These are phyloP conservation scores for Aegilops tauschii DNA, from an alignment of 176 grass and related monocot genomes.

Conservation along the genomic window DNA sequence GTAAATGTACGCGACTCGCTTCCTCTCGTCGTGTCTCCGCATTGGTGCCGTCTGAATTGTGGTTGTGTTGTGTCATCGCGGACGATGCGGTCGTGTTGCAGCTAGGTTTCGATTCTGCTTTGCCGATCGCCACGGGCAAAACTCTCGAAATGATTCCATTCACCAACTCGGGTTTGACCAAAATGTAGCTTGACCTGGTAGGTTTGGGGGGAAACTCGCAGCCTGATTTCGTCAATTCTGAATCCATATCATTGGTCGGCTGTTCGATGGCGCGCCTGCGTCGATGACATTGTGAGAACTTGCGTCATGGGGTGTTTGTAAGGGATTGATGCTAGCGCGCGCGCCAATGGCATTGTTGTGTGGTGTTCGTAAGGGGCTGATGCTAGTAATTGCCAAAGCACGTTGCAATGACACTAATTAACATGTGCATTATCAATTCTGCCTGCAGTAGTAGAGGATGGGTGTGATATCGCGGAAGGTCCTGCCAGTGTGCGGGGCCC, in stretches of 20 bases:
- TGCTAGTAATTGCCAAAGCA: background rate
- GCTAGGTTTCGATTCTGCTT: background rate
- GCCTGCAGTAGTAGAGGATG: constrained; percentile 48
- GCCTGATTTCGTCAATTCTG: background rate
- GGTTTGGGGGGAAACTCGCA: background rate
- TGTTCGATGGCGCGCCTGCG: too few relatives aligned
- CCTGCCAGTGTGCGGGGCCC: constrained; percentile 51
- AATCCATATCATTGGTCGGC: background rate
- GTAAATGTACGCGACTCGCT: background rate
- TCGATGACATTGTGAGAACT: too few relatives aligned
- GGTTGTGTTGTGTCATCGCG: background rate
- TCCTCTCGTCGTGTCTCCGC: background rate
- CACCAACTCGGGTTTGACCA: background rate
- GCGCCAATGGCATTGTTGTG: too few relatives aligned
- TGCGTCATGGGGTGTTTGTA: too few relatives aligned
- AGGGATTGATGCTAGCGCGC: too few relatives aligned
- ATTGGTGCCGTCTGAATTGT: background rate
- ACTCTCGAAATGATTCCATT: background rate
- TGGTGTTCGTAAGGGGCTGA: background rate
- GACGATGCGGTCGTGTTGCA: background rate
- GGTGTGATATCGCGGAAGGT: constrained; percentile 68
- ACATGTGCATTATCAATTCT: background rate
- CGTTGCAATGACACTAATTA: background rate
- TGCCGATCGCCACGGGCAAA: background rate
- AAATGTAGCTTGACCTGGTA: background rate